These are phyloP conservation scores for Lenzites betulinus DNA, from an alignment of 768 basidiomycete genomes.

Conservation along the genomic window DNA sequence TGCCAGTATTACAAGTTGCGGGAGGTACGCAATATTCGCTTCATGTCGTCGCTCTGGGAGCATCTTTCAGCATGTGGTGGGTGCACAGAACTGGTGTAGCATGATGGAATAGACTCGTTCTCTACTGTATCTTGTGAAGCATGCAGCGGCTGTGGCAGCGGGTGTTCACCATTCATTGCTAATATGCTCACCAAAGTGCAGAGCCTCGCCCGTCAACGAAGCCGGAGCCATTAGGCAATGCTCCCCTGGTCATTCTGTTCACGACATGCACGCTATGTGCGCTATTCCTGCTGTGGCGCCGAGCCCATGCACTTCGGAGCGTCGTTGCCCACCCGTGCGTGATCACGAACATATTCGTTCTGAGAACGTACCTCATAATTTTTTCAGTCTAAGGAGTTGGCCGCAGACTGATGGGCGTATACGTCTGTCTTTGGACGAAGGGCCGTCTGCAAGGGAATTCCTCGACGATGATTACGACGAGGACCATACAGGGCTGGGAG, in stretches of 20 bases:
- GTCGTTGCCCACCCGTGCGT: constrained; percentile 67
- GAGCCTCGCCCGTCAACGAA: constrained; percentile 62
- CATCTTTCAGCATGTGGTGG: neutral
- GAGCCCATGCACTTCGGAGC: constrained; percentile 53
- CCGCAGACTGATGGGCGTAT: constrained; percentile 56
- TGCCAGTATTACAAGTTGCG: constrained; percentile 3
- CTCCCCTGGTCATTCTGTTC: constrained; percentile 53
- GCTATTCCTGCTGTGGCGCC: constrained; percentile 65
- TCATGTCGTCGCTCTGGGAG: neutral
- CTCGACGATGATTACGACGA: constrained; percentile 61
- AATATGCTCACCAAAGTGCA: constrained; percentile 32
- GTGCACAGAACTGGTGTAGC: neutral
- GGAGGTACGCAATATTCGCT: neutral
- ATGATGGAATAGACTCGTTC: neutral
- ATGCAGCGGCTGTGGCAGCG: neutral
- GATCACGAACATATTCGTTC: neutral
- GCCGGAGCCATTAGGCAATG: constrained; percentile 65
- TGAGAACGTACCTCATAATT: neutral
- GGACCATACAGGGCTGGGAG: constrained; percentile 40
- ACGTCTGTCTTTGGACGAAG: constrained; percentile 70
- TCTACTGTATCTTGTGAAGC: neutral
- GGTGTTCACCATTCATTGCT: neutral
- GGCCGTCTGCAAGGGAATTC: constrained; percentile 69
- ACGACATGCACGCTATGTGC: constrained; percentile 59
- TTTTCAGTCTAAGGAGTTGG: constrained; percentile 59